A percentile compares a stretch with the other conserved stretches of the same genome.
Evolutionary conservation across 345 rosid genomes (phyloP).

Genomic region (Geranium brycei): DNA sequence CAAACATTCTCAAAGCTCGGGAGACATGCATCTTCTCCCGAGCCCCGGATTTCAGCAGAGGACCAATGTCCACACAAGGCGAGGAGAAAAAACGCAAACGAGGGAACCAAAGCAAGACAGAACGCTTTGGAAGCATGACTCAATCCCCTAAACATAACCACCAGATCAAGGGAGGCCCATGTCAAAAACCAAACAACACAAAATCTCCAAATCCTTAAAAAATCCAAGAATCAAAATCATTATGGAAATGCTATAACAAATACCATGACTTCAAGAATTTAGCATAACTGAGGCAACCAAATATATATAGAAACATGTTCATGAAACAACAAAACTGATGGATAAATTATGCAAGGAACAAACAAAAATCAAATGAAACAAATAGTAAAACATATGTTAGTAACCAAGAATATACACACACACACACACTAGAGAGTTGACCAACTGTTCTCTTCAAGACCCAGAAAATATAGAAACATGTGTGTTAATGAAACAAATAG

Average conservation of each 20-base stretch:
- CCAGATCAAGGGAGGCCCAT: not conserved
- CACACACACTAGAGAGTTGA: no score
- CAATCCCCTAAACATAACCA: constrained; percentile 23
- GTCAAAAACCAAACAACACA: not conserved
- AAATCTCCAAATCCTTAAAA: not conserved
- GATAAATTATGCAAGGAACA: not conserved
- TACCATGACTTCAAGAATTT: not conserved
- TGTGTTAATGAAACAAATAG: no score
- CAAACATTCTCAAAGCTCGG: constrained; percentile 29
- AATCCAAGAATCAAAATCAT: not conserved
- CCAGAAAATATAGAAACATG: no score
- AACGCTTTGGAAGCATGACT: constrained; percentile 26
- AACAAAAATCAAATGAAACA: not conserved
- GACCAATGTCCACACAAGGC: constrained; percentile 28
- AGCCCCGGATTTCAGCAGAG: constrained; percentile 30
- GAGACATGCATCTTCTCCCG: constrained; percentile 20
- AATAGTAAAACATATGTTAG: no score
- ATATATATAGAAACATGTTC: not conserved
- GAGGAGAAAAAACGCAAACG: constrained; percentile 36
- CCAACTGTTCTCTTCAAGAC: no score
- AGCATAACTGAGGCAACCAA: no score
- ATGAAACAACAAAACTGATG: not conserved
- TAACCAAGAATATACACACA: no score
- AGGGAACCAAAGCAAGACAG: constrained; percentile 34
- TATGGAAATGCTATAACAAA: not conserved